These are phyloP conservation scores for Pachysandra terminalis DNA, from an alignment of 164 flowering plant species.

Conservation along the genomic window DNA sequence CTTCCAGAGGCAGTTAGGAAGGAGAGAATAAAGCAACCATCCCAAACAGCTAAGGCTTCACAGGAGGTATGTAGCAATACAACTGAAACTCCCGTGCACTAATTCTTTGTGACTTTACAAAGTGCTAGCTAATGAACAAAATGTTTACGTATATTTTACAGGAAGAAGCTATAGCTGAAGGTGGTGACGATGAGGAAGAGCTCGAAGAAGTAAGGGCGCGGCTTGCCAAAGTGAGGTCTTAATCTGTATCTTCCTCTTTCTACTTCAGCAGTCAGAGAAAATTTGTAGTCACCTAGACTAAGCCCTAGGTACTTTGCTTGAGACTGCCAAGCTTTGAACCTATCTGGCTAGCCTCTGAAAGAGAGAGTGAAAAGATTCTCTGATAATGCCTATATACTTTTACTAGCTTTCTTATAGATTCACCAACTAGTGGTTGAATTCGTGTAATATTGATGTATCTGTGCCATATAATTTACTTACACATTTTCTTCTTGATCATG, in stretches of 20 bases:
- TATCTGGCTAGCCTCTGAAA: too few relatives aligned
- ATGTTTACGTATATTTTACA: slow-evolving; percentile 13
- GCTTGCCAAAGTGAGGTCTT: slow-evolving; percentile 64
- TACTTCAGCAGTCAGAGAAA: too few relatives aligned
- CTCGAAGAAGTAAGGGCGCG: slow-evolving; percentile 68
- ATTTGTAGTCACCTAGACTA: too few relatives aligned
- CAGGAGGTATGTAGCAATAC: slow-evolving; percentile 32
- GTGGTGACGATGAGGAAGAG: slow-evolving; percentile 71
- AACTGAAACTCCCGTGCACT: background rate
- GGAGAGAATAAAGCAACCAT: slow-evolving; percentile 55
- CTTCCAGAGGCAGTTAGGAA: slow-evolving; percentile 80
- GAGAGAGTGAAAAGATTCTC: too few relatives aligned
- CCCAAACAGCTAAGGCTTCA: slow-evolving; percentile 27
- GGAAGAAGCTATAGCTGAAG: slow-evolving; percentile 59
- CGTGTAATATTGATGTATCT: too few relatives aligned
- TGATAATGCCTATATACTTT: too few relatives aligned
- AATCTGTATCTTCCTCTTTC: background rate
- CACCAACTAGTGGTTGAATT: background rate
- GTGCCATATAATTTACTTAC: too few relatives aligned
- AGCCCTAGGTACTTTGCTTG: too few relatives aligned
- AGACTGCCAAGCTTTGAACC: too few relatives aligned
- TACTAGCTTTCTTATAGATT: slow-evolving; percentile 10
- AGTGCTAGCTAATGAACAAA: background rate
- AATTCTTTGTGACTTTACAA: background rate
- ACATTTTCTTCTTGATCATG: too few relatives aligned